Base-by-base conservation (phyloP, 2,329 filamentous ascomycete species). In the Periconia sp. region DNA sequence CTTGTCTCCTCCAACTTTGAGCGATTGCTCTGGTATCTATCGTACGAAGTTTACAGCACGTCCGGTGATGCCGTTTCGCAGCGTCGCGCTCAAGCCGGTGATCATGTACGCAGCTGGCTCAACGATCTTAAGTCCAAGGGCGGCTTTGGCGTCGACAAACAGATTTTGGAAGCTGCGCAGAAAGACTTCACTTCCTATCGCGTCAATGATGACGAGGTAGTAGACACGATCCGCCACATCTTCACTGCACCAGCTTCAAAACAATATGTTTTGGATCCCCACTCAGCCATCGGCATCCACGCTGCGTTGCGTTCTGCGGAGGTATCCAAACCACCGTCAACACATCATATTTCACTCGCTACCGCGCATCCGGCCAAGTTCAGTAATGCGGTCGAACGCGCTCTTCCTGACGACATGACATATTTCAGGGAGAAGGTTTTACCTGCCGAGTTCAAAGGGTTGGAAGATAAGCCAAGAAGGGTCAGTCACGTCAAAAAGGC, bases 331-430 rank as follows among this genome's bases (percentile, higher is more conserved):
- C 71, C 79, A 42, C 73, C 79, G 1, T 71, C 74, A 2, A 77
- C 78, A 15, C 76, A 87, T 49, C 89, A 96, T 72, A 89, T 99
- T 65, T 87, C 91, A 1, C 84, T 99, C 2, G 90, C 92, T 1
- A 99, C 94, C 1, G 94, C 94, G 2, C 94, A 99, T 74, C 93
- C 94, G 0, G 94, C 93, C 57, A 99, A 99, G 75, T 99, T 99
- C 69, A 86, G 89, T 0, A 85, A 85, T 31, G 92, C 92, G 0
- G 93, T 99, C 1, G 88, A 92, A 63, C 73, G 89, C 45, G 92
- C 93, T 0, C 79, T 97, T 55, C 82, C 85, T 59, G 83, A 83
- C 9, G 81, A 90, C 69, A 73, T 82, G n/a, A 86, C 82, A 1
- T 97, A 95, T 65, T 82, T 85, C 63, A 96, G 96, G 70, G 80